A percentile compares a stretch with the other conserved stretches of the same genome.
Evolutionary conservation across 2,329 filamentous ascomycete species (phyloP).

Genomic region (Ustulina deusta): DNA sequence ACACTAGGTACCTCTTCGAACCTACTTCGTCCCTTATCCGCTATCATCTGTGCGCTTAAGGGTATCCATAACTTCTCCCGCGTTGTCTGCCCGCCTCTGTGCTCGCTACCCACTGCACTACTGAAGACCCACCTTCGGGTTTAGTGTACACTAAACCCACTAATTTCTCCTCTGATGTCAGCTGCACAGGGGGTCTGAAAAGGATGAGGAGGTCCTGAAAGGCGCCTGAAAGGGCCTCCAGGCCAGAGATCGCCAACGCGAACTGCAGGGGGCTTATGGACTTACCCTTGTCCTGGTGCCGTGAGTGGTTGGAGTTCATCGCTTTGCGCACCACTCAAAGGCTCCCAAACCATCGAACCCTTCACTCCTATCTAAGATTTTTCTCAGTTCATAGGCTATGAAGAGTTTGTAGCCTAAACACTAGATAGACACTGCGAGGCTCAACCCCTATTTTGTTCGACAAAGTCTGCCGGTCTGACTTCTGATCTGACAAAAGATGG

Average conservation of each 20-base stretch:
- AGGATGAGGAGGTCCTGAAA: not conserved
- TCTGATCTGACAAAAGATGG: constrained; percentile 5
- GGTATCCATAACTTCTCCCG: too few species aligned
- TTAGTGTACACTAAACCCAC: constrained; percentile 3
- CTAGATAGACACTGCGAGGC: not conserved
- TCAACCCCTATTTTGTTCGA: constrained; percentile 26
- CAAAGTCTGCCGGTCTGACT: not conserved
- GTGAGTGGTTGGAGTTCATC: constrained; percentile 42
- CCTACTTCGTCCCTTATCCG: not conserved
- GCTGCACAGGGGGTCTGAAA: constrained; percentile 27
- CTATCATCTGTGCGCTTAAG: too few species aligned
- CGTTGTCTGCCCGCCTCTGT: not conserved
- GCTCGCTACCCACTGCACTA: not conserved
- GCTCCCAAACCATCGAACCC: constrained; percentile 10
- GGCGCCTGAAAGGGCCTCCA: constrained; percentile 2
- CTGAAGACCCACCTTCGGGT: not conserved
- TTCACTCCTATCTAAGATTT: constrained; percentile 4
- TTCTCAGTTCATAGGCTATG: not conserved
- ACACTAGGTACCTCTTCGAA: not conserved
- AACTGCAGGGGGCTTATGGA: constrained; percentile 24
- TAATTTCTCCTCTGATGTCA: constrained; percentile 29
- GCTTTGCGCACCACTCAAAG: constrained; percentile 30
- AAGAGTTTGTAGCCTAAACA: constrained; percentile 22
- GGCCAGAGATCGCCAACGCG: constrained; percentile 28
- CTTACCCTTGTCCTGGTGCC: constrained; percentile 37